Base-by-base conservation (phyloP, 495 filamentous ascomycete genomes). In the Usnea hakonensis region DNA sequence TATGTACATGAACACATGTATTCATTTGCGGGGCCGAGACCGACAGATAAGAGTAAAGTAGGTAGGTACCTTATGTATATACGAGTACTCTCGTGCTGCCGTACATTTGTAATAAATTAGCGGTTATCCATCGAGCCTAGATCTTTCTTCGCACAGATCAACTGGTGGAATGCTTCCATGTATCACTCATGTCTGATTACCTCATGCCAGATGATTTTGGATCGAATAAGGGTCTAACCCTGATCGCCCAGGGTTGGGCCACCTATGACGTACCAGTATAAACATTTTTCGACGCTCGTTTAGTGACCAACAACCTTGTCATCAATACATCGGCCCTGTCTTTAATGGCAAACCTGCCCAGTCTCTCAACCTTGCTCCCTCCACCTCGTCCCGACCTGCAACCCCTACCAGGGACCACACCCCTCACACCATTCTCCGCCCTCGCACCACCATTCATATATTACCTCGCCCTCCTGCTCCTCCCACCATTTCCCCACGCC, bases 381-480 rank as follows among this genome's bases (percentile, higher is more conserved):
- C 40, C 64, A 30, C 59, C 57, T 4, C 61, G 65, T 17, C 23
- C 60, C 36, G 65, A 68, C 38, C 53, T 68, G 36, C 41, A 66
- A 23, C 60, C 64, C 0, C 53, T 68, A 36, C 62, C 62, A 14
- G 36, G 57, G 10, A 69, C 65, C 17, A 61, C 16, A 48, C 55
- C 62, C 11, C 53, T 67, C 17, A 69, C 62, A 19, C 65, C 62
- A 19, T 21, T 61, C 19, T 60, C 65, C 13, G 67, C 67, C 13
- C 23, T 67, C 61, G 43, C 58, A 11, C 67, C 67, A 40, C 67
- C 67, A 13, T 46, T 69, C 4, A 62, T 60, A 32, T 69, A 67
- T 46, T 69, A 67, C 61, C 35, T 69, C 32, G 67, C 65, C 43
- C 62, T 69, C 19, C 33, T 65, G 41, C 65, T 67, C 36, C 65